Base-by-base conservation (phyloP, 495 filamentous ascomycete species). In the Patellaria atrata region DNA sequence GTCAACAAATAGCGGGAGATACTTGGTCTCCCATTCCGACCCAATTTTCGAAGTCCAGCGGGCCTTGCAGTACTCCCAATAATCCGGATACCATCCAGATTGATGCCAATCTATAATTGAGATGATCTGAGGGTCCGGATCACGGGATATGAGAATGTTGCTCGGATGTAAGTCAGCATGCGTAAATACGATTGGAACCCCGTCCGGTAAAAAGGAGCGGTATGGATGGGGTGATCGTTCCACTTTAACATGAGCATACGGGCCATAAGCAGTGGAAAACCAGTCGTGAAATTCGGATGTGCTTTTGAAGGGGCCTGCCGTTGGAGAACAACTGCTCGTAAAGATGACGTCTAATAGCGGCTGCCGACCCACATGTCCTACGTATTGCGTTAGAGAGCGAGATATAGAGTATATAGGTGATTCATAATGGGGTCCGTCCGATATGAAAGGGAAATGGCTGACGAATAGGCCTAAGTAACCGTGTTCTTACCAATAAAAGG, bases 1-100 rank as follows among this genome's bases (percentile, higher is more conserved):
- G 31, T 38, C 35, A 9, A 38, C 4, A 38, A 38, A 22, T 22
- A 38, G 5, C 14, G 35, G 27, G 8, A 38, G 14, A 22, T 30
- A 38, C 18, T 38, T 31, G 7, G 7, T 27, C 10, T 15, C 5
- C 38, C 38, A 41, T 26, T 34, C 38, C 13, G 17, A 22, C 3
- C 6, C 11, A 34, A 27, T 27, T 5, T 8, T 7, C 8, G 10
- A 3, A 3, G 32, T 42, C 5, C 5, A 36, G 18, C 21, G 53
- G 18, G 61, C 62, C 45, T 68, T 68, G 38, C 57, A 56, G 25
- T 55, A 41, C 40, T 67, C 62, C 63, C 62, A 68, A 33, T 63
- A 61, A 11, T 42, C 58, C 29, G 62, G 63, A 35, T 60, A 53
- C 60, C 61, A 67, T 4, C 63, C 62, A 3, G 62, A 55, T 36